phyloP scores from a whole-genome alignment of 148 eudicot genomes.

The Cornus kousa region DNA sequence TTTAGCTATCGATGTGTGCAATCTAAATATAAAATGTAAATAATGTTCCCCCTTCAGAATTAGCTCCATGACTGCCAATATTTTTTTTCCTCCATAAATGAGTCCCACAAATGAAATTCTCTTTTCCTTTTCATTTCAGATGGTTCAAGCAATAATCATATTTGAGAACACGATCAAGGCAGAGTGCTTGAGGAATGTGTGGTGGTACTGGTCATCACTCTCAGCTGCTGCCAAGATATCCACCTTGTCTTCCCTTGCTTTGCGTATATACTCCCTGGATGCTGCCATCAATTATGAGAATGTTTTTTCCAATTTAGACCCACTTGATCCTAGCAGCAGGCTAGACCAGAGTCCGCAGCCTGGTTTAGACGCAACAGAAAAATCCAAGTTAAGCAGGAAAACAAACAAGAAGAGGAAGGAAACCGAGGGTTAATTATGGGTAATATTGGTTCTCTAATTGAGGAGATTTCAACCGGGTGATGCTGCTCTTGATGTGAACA shows the following conservation, averaged over 20 bases:
- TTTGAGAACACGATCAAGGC: conserved; percentile 72
- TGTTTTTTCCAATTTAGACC: conserved; percentile 19
- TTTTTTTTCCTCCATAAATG: background rate
- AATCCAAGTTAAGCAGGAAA: conserved; percentile 36
- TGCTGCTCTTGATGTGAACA: background rate
- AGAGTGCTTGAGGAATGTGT: conserved; percentile 50
- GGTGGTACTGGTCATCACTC: conserved; percentile 87
- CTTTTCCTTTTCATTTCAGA: conserved; percentile 29
- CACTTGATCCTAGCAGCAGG: conserved; percentile 21
- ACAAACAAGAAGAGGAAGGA: conserved; percentile 43
- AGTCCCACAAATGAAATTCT: background rate
- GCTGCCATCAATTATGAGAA: conserved; percentile 54
- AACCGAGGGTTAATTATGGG: conserved; percentile 22
- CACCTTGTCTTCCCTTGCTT: conserved; percentile 59
- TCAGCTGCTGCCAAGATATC: conserved; percentile 69
- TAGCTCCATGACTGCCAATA: background rate
- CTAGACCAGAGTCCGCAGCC: conserved; percentile 33
- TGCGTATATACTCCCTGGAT: conserved; percentile 68
- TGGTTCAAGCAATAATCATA: conserved; percentile 65
- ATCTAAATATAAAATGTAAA: background rate
- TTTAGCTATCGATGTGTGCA: background rate
- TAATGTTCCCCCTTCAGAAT: no score
- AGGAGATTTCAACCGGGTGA: background rate
- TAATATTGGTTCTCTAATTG: conserved; percentile 1
- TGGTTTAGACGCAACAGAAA: conserved; percentile 36